Evolutionary conservation across 78 protist genomes (phyloP).

Genomic region (Trichosphaerium sp.): DNA sequence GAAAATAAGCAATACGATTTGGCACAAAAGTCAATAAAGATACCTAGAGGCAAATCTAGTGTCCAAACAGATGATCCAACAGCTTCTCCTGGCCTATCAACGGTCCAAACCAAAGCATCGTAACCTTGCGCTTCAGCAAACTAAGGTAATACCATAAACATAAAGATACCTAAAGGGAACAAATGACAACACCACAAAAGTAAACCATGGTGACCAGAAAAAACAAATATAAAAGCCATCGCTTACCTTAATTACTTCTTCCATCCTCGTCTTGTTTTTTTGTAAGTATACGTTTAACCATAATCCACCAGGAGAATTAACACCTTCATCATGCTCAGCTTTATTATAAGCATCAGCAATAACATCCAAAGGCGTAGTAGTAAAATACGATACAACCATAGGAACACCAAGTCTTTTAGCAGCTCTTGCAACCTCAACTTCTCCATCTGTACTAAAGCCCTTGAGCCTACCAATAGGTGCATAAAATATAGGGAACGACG

Average conservation of each 20-base stretch:
- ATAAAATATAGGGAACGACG: too few species aligned
- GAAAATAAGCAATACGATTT: constrained; percentile 60
- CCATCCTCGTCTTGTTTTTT: constrained; percentile 33
- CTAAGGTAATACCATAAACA: too few species aligned
- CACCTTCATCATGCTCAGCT: not conserved
- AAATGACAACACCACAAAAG: too few species aligned
- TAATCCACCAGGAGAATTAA: not conserved
- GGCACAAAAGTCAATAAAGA: constrained; percentile 41
- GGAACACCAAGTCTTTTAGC: constrained; percentile 16
- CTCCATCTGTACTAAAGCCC: constrained; percentile 16
- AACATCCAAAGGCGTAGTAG: constrained; percentile 50
- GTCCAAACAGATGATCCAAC: not conserved
- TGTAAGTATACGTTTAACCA: constrained; percentile 68
- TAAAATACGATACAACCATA: constrained; percentile 25
- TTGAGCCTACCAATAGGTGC: too few species aligned
- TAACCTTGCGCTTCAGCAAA: constrained; percentile 46
- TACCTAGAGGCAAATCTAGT: constrained; percentile 52
- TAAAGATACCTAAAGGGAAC: too few species aligned
- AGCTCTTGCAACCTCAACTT: constrained; percentile 12
- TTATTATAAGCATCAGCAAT: constrained; percentile 1
- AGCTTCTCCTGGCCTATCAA: not conserved
- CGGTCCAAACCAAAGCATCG: constrained; percentile 1
- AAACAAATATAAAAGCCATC: too few species aligned
- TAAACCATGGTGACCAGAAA: too few species aligned
- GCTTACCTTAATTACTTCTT: constrained; percentile 26